Evolutionary conservation across 116 monocot genomes (phyloP), one percentile per base, ranked within the genome.

Genomic region (Trichopus zeylanicus): DNA sequence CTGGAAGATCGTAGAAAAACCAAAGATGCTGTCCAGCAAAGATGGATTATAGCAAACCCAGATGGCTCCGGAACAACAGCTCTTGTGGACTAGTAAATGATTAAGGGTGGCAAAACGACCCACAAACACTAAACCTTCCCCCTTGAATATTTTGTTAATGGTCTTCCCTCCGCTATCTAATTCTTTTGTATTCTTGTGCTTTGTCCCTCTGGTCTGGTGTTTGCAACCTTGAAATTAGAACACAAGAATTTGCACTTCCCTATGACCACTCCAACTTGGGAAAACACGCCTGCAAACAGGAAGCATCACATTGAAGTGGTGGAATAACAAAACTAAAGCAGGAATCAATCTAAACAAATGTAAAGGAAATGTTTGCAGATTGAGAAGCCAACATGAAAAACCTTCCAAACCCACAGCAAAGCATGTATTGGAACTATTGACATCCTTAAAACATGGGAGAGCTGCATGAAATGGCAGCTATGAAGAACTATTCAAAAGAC

Each of bases 281-380:
- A 48, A 21, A 29, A 20, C 62, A 22, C 18, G 31, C 59, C 61
- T 65, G 64, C 64, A 21, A 35, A 60, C 27, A 64, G 55, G 42
- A 46, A 68, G 61, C 64, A 68, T 68, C 60, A 65, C 68, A 58
- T 81, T 33, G 67, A 60, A 57, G 64, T 68, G 34, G 73, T 55
- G 62, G 65, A 57, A 38, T 26, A 53, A 4, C 42, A 20, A 61
- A 63, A 46, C 46, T 12, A 51, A 60, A 73, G 73, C 76, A 42
- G 47, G 31, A 29, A 81, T 75, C 63, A 60, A 67, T 62, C 13
- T 8, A 26, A 29, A 42, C 57, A 49, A 66, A 31, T 26, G 39
- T 18, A 59, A 74, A 29, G 63, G 42, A 48, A n/a, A 18, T 72
- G 59, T 68, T 64, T 57, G 67, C 55, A 70, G 70, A 79, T 0